Percentiles rank a stretch among this genome's conserved stretches.
These are phyloP conservation scores for Wickerhamomyces sydowiorum DNA, from an alignment of 805 yeast species.

Conservation along the genomic window DNA sequence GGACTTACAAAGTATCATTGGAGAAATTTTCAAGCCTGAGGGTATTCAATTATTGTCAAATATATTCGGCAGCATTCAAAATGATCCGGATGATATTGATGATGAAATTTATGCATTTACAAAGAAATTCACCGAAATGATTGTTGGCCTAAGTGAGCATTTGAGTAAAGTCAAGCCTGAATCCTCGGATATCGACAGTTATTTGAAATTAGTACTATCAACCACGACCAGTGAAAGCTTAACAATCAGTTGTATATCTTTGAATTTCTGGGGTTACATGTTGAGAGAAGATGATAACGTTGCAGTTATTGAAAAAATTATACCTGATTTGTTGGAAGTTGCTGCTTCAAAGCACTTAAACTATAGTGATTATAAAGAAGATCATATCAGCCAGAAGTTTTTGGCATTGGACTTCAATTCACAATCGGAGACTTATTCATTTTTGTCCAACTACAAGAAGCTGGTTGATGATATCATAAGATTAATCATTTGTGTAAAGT, in stretches of 20 bases:
- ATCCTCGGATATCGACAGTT: constrained; percentile 57
- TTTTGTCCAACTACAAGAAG: constrained; percentile 73
- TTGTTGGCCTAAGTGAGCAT: constrained; percentile 79
- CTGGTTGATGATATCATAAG: constrained; percentile 89
- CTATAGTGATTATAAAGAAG: constrained; percentile 63
- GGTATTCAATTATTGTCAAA: constrained; percentile 67
- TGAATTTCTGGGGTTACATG: constrained; percentile 93
- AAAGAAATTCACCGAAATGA: constrained; percentile 90
- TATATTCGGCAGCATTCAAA: constrained; percentile 48
- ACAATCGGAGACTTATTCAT: constrained; percentile 69
- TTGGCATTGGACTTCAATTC: constrained; percentile 88
- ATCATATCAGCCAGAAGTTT: constrained; percentile 56
- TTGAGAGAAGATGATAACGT: constrained; percentile 68
- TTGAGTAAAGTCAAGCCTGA: constrained; percentile 45
- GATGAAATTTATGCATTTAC: constrained; percentile 75
- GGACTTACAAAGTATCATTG: constrained; percentile 76
- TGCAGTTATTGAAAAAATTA: constrained; percentile 43
- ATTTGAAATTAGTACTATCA: constrained; percentile 66
- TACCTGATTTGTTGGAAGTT: constrained; percentile 66
- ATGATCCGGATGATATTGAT: constrained; percentile 68
- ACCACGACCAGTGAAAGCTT: constrained; percentile 83
- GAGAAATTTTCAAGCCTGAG: constrained; percentile 65
- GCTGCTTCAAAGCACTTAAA: constrained; percentile 75
- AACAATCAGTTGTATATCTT: constrained; percentile 82
- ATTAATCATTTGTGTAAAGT: constrained; percentile 77